Evolutionary conservation across 495 filamentous ascomycete species (phyloP), one percentile per base, ranked within the genome.

Genomic region (Penicillium parvum): DNA sequence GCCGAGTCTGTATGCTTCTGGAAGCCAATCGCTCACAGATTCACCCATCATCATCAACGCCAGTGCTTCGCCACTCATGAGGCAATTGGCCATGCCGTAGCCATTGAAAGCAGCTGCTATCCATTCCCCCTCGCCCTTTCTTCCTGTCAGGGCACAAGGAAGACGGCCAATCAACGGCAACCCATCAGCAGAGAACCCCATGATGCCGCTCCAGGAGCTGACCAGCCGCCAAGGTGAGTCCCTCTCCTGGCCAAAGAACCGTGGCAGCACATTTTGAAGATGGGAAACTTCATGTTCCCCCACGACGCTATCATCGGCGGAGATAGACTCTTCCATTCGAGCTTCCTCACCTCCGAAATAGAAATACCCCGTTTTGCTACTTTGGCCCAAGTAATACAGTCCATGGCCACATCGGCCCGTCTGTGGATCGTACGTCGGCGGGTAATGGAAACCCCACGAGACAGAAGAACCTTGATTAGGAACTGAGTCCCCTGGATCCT

Each of bases 21-120:
- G 57, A 18, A 65, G 47, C 50, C 49, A 53, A 7, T 48, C 33
- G 14, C 32, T 32, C 10, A 45, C 39, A 12, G 46, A 12, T 12
- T 54, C 28, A 1, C 41, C 45, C 10, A 57, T 40, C 10, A 53
- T 54, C 49, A 42, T 50, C 35, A 77, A 63, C 6, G 73, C 83
- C 6, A 83, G 72, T 3, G 81, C 82, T 47, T 83, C 75, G 1
- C 81, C 86, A 39, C 76, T 79, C 20, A 88, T 60, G 40, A 81
- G 76, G 28, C 78, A 81, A 63, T 85, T 84, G 2, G 86, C 84
- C 88, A 94, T 91, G 1, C 88, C 86, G 63, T 91, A 87, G 0
- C 87, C 88, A 47, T 79, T 83, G 51, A 81, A 86, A 11, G 75
- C 83, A 1, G 73, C 84, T 30, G 76, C 71, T 25, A 87, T 59